Base-by-base conservation (phyloP, 108 stramenopile species). In the Aurantiochytrium sp. region DNA sequence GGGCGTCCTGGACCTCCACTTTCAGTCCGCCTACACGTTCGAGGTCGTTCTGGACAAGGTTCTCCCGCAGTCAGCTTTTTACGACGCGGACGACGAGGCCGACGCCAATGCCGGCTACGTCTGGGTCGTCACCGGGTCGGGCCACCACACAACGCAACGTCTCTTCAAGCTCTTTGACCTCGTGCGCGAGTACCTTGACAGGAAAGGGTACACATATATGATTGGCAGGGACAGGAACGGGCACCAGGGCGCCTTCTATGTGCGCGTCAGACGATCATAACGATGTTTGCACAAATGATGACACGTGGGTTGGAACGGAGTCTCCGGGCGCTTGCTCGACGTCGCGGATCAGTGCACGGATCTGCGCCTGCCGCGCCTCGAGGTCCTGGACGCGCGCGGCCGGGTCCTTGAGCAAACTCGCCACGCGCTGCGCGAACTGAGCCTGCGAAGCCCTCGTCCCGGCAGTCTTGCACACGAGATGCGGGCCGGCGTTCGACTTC, bases 91-190 rank as follows among this genome's bases (percentile, higher is more conserved):
- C 37, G 4, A 27, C 12, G 59, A 65, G 27, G 22, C 59, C 15
- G 39, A 37, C 4, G 85, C 30, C 52, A 10, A 34, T 48, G 4
- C 37, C n/a, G 34, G 55, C 54, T 55, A 24, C 45, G 41, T 55
- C 36, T 87, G 86, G 86, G 86, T 87, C 55, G 59, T 87, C 37
- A 87, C 86, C 0, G 86, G 86, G 21, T 42, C 86, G 24, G 86
- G 86, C 31, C 86, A 87, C 24, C 86, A 87, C 86, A 55, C 55
- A 10, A 55, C 86, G 2, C 55, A 65, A n/a, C 32, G 55, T 4
- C 15, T 32, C 4, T 17, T 21, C 22, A 55, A 54, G 55, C 41
- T 86, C 5, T 86, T 55, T 31, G 27, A 86, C 55, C 30, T 65
- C 22, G 55, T 59, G 3, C 36, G 27, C 6, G 86, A 87, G 5